These are phyloP conservation scores for Amanita subjunquillea DNA, from an alignment of 768 basidiomycete species.

Conservation along the genomic window DNA sequence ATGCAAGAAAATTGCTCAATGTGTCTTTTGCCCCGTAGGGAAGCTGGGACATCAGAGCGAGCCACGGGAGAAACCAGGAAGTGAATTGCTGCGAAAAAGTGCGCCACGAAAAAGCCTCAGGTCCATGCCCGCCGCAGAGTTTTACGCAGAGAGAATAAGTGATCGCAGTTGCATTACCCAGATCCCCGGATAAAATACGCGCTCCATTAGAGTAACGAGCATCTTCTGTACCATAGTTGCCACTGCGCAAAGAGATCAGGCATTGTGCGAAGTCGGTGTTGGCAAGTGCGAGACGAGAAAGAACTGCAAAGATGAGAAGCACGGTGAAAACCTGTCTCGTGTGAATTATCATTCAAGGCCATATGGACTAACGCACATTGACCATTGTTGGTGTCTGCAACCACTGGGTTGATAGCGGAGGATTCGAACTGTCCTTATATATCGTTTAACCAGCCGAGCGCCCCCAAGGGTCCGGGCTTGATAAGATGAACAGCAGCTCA, in stretches of 20 bases:
- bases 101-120: slow-evolving; percentile 21
- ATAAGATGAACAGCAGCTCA: too few species aligned
- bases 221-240: background rate
- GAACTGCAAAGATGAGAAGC: too few species aligned
- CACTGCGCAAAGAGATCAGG: background rate
- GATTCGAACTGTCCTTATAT: too few species aligned
- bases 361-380: too few species aligned
- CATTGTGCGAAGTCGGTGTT: background rate
- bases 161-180: background rate
- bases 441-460: too few species aligned
- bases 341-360: too few species aligned
- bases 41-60: slow-evolving; percentile 39
- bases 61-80: slow-evolving; percentile 38
- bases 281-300: background rate
- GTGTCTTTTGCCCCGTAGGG: slow-evolving; percentile 32
- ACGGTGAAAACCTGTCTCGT: too few species aligned
- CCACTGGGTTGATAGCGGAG: too few species aligned
- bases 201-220: background rate
- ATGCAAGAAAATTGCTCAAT: slow-evolving; percentile 31
- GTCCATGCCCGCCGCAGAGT: slow-evolving; percentile 14
- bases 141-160: background rate
- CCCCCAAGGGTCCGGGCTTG: too few species aligned
- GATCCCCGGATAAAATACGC: too few species aligned
- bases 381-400: too few species aligned
- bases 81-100: slow-evolving; percentile 28